Conservation (phyloP, 169 alveolate species). For the Toxoplasma gondii region DNA sequence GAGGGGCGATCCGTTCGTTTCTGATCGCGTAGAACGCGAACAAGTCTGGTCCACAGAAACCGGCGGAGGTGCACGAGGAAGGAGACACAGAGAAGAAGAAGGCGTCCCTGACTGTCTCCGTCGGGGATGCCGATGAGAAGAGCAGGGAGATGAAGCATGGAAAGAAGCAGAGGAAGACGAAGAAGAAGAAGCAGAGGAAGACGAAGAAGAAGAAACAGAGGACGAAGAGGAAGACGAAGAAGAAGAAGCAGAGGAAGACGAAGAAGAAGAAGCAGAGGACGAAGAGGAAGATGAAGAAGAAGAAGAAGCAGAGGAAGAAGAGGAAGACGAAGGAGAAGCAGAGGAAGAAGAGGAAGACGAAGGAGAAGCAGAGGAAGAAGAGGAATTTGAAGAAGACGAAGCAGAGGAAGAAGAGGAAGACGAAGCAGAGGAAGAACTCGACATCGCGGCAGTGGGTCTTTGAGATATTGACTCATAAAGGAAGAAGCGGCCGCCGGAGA, state of each 20-base stretch:
- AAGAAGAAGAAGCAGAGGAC: no score
- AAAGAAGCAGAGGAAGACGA: neutral
- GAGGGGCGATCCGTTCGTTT: neutral
- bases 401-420: neutral
- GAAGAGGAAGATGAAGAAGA: no score
- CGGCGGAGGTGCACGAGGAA: neutral
- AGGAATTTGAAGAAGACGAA: neutral
- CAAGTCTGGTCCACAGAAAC: neutral
- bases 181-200: neutral
- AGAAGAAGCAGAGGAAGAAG: no score
- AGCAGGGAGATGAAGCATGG: neutral
- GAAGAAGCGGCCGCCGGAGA: no score
- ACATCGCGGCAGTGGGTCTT: neutral
- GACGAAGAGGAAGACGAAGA: neutral
- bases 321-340: neutral
- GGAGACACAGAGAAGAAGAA: neutral
- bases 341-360: neutral
- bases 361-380: neutral
- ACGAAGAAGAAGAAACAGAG: neutral
- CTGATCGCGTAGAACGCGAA: neutral
- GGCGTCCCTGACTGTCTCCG: neutral
- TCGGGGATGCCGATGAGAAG: neutral
- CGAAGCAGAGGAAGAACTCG: neutral
- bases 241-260: neutral
- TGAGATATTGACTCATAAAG: no score